These are phyloP conservation scores for Candida coleopterorum DNA, from an alignment of 805 yeast species.

Conservation along the genomic window DNA sequence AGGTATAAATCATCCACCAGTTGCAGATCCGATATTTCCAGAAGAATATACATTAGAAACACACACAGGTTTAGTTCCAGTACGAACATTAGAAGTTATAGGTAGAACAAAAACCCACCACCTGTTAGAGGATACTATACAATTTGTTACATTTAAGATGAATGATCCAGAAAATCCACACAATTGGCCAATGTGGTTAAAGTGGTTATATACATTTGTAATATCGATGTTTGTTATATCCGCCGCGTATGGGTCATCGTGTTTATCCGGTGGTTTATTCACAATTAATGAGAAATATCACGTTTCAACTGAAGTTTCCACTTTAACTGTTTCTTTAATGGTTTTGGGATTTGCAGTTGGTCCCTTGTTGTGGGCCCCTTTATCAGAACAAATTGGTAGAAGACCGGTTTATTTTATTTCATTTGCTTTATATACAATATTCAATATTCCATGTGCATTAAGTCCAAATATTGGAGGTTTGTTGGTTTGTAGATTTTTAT, in stretches of 20 bases:
- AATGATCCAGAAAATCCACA: conserved; percentile 88
- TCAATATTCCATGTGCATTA: conserved; percentile 84
- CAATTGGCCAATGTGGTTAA: conserved; percentile 60
- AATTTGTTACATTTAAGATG: conserved; percentile 76
- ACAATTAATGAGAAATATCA: conserved; percentile 59
- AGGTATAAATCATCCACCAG: conserved; percentile 43
- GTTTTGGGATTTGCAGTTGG: conserved; percentile 86
- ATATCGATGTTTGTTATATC: conserved; percentile 73
- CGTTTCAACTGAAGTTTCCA: conserved; percentile 76
- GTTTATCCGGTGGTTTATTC: conserved; percentile 82
- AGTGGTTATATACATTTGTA: conserved; percentile 65
- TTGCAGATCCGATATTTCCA: conserved; percentile 74
- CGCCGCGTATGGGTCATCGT: conserved; percentile 92
- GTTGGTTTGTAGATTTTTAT: conserved; percentile 75
- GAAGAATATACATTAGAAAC: conserved; percentile 91
- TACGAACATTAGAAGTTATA: conserved; percentile 58
- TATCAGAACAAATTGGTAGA: conserved; percentile 82
- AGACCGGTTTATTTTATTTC: conserved; percentile 78
- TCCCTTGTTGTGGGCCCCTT: conserved; percentile 85
- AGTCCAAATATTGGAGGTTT: conserved; percentile 79
- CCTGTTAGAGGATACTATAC: conserved; percentile 54
- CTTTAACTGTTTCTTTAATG: conserved; percentile 78
- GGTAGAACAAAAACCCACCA: conserved; percentile 45
- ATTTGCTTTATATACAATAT: conserved; percentile 65
- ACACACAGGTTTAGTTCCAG: conserved; percentile 82